Evolutionary conservation across 2,329 filamentous ascomycete genomes (phyloP).

Genomic region (Neoascochyta sp.): DNA sequence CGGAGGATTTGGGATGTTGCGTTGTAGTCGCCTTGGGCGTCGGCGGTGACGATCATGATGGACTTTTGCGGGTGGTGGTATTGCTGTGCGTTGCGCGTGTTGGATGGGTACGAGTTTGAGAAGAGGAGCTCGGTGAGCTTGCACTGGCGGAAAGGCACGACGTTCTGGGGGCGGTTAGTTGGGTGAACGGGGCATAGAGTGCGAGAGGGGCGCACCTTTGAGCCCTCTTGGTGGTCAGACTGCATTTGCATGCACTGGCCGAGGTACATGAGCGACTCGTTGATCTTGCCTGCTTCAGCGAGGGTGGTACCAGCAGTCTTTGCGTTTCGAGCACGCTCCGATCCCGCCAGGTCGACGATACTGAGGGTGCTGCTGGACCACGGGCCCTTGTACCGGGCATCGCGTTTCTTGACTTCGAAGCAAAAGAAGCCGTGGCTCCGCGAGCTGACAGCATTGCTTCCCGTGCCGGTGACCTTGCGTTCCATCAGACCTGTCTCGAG

Average conservation of each 20-base stretch:
- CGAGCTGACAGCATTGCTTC: constrained; percentile 87
- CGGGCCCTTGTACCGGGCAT: constrained; percentile 51
- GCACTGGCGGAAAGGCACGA: constrained; percentile 68
- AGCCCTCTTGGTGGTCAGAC: constrained; percentile 69
- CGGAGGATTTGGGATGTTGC: constrained; percentile 93
- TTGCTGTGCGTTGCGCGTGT: constrained; percentile 44
- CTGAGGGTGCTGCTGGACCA: constrained; percentile 80
- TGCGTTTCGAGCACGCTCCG: constrained; percentile 85
- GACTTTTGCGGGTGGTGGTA: constrained; percentile 67
- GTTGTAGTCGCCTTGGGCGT: constrained; percentile 91
- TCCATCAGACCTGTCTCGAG: constrained; percentile 86
- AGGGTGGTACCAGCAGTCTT: constrained; percentile 92
- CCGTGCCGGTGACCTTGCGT: constrained; percentile 81
- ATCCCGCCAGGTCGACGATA: constrained; percentile 89
- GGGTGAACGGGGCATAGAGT: neutral
- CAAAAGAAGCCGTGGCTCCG: constrained; percentile 96
- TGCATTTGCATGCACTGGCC: constrained; percentile 97
- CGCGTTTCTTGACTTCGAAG: constrained; percentile 85
- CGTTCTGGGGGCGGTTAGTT: constrained; percentile 37
- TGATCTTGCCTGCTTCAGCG: constrained; percentile 96
- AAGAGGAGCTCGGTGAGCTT: constrained; percentile 53
- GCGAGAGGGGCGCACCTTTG: constrained; percentile 56
- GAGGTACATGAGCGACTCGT: constrained; percentile 96
- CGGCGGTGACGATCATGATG: constrained; percentile 94
- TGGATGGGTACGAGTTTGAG: constrained; percentile 49